Conservation (phyloP, 2,329 filamentous ascomycete genomes). For the Xylaria sp. region DNA sequence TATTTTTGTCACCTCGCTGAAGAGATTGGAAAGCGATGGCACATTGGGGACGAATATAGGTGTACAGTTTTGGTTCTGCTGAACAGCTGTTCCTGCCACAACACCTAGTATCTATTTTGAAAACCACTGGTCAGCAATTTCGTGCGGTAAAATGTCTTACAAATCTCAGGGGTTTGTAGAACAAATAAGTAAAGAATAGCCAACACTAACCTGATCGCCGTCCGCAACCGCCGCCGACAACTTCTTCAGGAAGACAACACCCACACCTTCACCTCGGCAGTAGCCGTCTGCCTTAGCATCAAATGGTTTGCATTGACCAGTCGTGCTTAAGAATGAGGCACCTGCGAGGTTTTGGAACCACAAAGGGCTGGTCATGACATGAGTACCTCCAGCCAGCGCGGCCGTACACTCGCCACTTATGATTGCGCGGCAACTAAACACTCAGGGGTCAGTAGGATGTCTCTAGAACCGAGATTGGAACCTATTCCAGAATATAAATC, state of each 20-base stretch:
- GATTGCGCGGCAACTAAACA: slow-evolving; percentile 41
- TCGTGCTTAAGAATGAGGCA: slow-evolving; percentile 45
- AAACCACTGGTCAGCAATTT: background rate
- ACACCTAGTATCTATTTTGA: slow-evolving; percentile 44
- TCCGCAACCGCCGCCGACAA: slow-evolving; percentile 58
- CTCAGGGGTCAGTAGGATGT: background rate
- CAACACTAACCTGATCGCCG: slow-evolving; percentile 53
- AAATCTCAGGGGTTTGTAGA: background rate
- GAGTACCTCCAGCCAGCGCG: slow-evolving; percentile 49
- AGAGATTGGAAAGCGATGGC: slow-evolving; percentile 46
- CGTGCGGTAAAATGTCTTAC: background rate
- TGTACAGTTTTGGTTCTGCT: slow-evolving; percentile 54
- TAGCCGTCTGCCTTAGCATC: slow-evolving; percentile 61
- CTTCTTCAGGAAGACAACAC: slow-evolving; percentile 58
- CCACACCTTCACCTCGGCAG: slow-evolving; percentile 61
- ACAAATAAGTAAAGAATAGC: background rate
- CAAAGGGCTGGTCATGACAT: slow-evolving; percentile 44
- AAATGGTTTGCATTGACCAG: slow-evolving; percentile 47
- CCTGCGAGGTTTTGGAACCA: slow-evolving; percentile 42
- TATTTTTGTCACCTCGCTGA: slow-evolving; percentile 43
- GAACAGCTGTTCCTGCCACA: slow-evolving; percentile 51
- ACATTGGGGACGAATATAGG: slow-evolving; percentile 55
- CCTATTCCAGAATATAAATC: background rate
- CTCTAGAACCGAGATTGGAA: background rate
- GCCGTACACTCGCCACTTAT: slow-evolving; percentile 44